phyloP scores from a whole-genome alignment of 768 basidiomycete genomes.

The Boletus rubropictus region DNA sequence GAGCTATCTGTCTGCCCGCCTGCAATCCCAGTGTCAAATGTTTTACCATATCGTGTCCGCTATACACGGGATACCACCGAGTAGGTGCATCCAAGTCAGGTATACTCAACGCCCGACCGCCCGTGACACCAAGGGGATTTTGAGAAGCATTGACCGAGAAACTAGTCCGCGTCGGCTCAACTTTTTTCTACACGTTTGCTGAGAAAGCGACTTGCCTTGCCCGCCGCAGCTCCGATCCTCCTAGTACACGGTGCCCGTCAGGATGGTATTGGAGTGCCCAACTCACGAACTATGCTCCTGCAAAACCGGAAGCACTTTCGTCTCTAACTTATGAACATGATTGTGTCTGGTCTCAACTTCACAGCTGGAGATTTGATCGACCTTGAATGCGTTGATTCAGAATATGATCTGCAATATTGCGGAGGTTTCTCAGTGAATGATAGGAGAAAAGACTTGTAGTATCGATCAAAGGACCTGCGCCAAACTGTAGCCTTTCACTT shows the following conservation, averaged over 20 bases:
- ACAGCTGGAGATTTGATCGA: conserved; percentile 35
- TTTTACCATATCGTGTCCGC: neutral
- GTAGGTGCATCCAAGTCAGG: conserved; percentile 1
- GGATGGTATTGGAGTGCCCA: conserved; percentile 16
- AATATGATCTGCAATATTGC: conserved; percentile 61
- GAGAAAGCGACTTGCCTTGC: conserved; percentile 10
- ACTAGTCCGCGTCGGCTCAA: neutral
- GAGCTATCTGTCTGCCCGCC: conserved; percentile 14
- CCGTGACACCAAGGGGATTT: conserved; percentile 10
- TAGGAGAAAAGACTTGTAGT: conserved; percentile 33
- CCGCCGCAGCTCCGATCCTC: neutral
- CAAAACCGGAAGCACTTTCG: conserved; percentile 3
- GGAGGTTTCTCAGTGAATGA: conserved; percentile 68
- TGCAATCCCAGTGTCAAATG: neutral
- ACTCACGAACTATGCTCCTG: conserved; percentile 10
- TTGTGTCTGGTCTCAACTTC: conserved; percentile 44
- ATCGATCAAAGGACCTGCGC: conserved; percentile 10
- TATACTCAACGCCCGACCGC: neutral
- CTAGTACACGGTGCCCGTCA: conserved; percentile 7
- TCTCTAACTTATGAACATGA: conserved; percentile 33
- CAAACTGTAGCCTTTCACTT: conserved; percentile 5
- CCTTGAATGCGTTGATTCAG: conserved; percentile 61
- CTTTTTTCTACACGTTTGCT: conserved; percentile 8
- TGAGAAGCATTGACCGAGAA: conserved; percentile 2
- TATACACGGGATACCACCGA: conserved; percentile 4